Evolutionary conservation across 441 rosid species (phyloP), one percentile per base, ranked within the genome.

Genomic region (Pelargonium citronellum): DNA sequence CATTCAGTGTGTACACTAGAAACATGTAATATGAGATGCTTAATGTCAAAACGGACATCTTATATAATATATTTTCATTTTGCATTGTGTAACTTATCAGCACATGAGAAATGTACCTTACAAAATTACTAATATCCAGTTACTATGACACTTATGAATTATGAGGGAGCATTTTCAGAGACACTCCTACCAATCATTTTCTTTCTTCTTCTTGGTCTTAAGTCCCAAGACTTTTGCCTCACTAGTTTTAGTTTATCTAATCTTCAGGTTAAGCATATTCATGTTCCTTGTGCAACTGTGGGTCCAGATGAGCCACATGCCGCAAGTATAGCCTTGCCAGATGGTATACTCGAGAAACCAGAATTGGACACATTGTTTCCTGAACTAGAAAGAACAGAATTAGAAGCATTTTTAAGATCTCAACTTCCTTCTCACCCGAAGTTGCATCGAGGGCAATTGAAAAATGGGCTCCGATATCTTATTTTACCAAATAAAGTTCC

Each of bases 231-330:
- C 58, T 4, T 30, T 51, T 67, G n/a, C 1, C 65, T 0, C 3
- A 30, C 51, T 71, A 58, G 69, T 61, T 76, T 49, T 49, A 44
- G 47, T 73, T 39, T 69, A 41, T 51, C 10, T 71, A 61, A 43
- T 77, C 79, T 73, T 79, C 85, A 84, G 97, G 79, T 73, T 63
- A 88, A 75, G 76, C 82, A n/a, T 76, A 71, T 77, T 61, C 81
- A 75, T 73, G 74, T 80, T 84, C 83, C 86, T 0, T 64, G 76
- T 79, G 96, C 99, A 55, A 88, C 96, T 27, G 86, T 86, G 76
- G 97, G 99, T 77, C 98, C 99, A 39, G 95, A 90, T 77, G 99
- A 92, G 85, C 98, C 99, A n/a, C 98, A 92, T 84, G 99, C 97
- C 15, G 82, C 97, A 49, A 84, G 91, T 75, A 89, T 90, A 63